Conservation (phyloP, 306 rosid species). For the Rubus parviflorus region DNA sequence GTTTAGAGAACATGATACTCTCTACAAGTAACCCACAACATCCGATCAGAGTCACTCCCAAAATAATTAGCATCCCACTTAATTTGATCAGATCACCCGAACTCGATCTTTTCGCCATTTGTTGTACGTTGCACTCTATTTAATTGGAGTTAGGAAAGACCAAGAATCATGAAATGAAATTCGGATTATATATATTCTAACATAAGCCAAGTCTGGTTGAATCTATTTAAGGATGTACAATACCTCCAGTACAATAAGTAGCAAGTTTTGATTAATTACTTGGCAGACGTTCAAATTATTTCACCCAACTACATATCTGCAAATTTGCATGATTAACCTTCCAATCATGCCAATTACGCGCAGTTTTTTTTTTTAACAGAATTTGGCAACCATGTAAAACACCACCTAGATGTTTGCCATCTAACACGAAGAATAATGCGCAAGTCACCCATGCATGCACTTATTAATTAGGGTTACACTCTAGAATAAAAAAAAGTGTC, state of each 20-base stretch:
- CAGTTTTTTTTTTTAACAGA: too few relatives aligned
- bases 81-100: not conserved
- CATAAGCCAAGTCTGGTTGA: not conserved
- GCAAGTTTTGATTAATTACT: not conserved
- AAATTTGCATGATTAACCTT: slow-evolving; percentile 52
- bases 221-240: too few relatives aligned
- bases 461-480: too few relatives aligned
- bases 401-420: too few relatives aligned
- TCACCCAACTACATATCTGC: not conserved
- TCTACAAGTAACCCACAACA: slow-evolving; percentile 19
- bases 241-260: not conserved
- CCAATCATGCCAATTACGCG: slow-evolving; percentile 33
- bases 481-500: too few relatives aligned
- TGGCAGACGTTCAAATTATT: not conserved
- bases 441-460: too few relatives aligned
- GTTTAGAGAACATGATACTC: slow-evolving; percentile 31
- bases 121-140: not conserved
- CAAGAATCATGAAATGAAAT: not conserved
- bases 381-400: too few relatives aligned
- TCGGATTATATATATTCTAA: not conserved
- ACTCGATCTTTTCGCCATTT: slow-evolving; percentile 20
- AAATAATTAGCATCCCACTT: slow-evolving; percentile 25
- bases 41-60: slow-evolving; percentile 27
- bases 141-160: not conserved
- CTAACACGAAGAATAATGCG: too few relatives aligned